Conservation (phyloP, 768 basidiomycete genomes). For the Russula sp. region DNA sequence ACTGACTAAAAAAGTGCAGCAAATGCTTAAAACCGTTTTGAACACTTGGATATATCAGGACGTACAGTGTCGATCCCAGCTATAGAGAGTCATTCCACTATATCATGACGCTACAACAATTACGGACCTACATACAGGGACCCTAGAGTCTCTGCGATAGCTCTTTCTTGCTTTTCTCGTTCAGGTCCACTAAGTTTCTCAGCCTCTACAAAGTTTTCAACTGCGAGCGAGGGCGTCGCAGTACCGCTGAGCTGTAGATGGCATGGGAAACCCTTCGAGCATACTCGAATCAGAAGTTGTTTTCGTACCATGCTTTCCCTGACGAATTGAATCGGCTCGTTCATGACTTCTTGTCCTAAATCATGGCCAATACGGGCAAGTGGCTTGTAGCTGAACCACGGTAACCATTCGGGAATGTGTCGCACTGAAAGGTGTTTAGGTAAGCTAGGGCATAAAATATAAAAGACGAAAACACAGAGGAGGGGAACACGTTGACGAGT, state of each 20-base stretch:
- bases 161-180: neutral
- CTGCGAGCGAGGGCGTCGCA: constrained; percentile 7
- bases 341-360: neutral
- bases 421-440: neutral
- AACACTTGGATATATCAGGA: neutral
- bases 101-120: neutral
- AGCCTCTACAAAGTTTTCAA: neutral
- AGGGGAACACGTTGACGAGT: constrained; percentile 14
- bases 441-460: too few species aligned
- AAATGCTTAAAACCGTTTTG: too few species aligned
- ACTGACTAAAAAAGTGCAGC: neutral
- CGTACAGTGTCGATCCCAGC: constrained; percentile 13
- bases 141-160: neutral
- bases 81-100: neutral
- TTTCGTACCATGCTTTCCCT: constrained; percentile 9
- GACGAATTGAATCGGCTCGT: constrained; percentile 10
- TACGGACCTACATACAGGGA: constrained; percentile 9
- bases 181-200: neutral
- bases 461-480: neutral
- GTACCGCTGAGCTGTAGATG: neutral
- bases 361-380: constrained; percentile 2
- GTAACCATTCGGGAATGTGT: constrained; percentile 7
- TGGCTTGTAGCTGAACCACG: constrained; percentile 13
- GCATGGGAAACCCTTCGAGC: neutral
- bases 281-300: too few species aligned